These are phyloP conservation scores for Colletotrichum lindemuthianum DNA, from an alignment of 2,329 filamentous ascomycete species.

Conservation along the genomic window DNA sequence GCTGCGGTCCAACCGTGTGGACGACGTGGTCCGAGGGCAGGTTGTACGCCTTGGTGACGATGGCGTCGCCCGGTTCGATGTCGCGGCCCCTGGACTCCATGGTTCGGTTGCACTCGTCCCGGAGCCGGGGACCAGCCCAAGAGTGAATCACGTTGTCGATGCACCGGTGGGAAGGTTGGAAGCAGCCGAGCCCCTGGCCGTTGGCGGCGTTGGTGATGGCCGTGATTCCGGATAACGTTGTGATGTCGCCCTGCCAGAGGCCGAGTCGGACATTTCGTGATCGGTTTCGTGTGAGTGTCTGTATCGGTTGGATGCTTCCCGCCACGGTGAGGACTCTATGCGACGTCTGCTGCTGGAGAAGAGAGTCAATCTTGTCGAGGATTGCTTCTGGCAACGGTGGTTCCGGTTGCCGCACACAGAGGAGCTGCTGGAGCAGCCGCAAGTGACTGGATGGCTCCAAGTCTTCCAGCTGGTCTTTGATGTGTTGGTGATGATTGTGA, in stretches of 20 bases:
- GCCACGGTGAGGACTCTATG: conserved; percentile 22
- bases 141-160: conserved; percentile 50
- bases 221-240: conserved; percentile 42
- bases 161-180: conserved; percentile 45
- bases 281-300: background rate
- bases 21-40: conserved; percentile 44
- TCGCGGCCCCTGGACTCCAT: conserved; percentile 40
- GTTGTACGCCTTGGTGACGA: conserved; percentile 42
- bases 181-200: conserved; percentile 47
- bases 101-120: conserved; percentile 42
- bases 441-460: conserved; percentile 29
- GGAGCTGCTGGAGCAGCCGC: conserved; percentile 38
- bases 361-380: conserved; percentile 36
- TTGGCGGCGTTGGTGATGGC: conserved; percentile 50
- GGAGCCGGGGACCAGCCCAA: conserved; percentile 43
- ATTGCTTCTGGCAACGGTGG: conserved; percentile 37
- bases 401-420: conserved; percentile 41
- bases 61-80: conserved; percentile 41
- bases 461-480: conserved; percentile 28
- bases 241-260: conserved; percentile 48
- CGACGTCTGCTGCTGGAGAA: conserved; percentile 18
- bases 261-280: conserved; percentile 32
- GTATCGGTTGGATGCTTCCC: conserved; percentile 2
- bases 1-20: conserved; percentile 48
- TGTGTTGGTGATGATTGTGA: conserved; percentile 14